Percentiles rank a stretch among this genome's conserved stretches.
These are phyloP conservation scores for Metroxylon sagu DNA, from an alignment of 176 grass and related monocot species.

Conservation along the genomic window DNA sequence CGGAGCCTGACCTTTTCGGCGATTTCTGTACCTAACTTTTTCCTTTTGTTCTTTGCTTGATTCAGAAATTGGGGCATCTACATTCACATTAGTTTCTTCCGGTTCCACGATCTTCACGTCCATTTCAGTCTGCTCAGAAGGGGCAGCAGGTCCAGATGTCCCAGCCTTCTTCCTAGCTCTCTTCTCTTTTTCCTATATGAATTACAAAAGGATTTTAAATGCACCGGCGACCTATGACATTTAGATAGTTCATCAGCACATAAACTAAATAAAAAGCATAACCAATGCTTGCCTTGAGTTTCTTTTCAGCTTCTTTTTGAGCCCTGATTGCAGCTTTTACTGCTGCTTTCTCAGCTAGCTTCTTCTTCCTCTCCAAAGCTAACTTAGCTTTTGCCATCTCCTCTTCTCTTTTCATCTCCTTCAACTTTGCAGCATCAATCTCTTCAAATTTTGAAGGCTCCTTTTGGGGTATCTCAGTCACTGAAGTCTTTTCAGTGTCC, in stretches of 20 bases:
- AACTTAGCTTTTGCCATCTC: slow-evolving; percentile 77
- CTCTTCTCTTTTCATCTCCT: slow-evolving; percentile 86
- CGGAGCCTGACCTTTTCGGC: slow-evolving; percentile 28
- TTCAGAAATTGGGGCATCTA: slow-evolving; percentile 15
- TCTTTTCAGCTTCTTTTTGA: slow-evolving; percentile 81
- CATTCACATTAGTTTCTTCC: slow-evolving; percentile 33
- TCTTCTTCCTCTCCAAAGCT: slow-evolving; percentile 93
- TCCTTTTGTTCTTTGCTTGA: slow-evolving; percentile 49
- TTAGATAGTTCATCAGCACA: not conserved
- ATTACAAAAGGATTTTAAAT: not conserved
- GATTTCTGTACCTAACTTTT: slow-evolving; percentile 24
- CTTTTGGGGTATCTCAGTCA: slow-evolving; percentile 34
- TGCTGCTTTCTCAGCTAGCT: slow-evolving; percentile 69
- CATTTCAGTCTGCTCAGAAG: slow-evolving; percentile 34
- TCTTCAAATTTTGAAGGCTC: slow-evolving; percentile 41
- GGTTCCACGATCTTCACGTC: slow-evolving; percentile 56
- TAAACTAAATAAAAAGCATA: not conserved
- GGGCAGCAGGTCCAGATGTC: slow-evolving; percentile 9
- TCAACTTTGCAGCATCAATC: slow-evolving; percentile 63
- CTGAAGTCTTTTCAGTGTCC: slow-evolving; percentile 8
- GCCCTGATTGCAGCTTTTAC: slow-evolving; percentile 61
- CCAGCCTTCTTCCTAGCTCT: slow-evolving; percentile 64
- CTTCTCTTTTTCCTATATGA: slow-evolving; percentile 75
- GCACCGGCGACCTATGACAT: not conserved
- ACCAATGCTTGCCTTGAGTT: slow-evolving; percentile 41